Conservation (phyloP, 306 rosid species). For the Prinsepia uniflora region DNA sequence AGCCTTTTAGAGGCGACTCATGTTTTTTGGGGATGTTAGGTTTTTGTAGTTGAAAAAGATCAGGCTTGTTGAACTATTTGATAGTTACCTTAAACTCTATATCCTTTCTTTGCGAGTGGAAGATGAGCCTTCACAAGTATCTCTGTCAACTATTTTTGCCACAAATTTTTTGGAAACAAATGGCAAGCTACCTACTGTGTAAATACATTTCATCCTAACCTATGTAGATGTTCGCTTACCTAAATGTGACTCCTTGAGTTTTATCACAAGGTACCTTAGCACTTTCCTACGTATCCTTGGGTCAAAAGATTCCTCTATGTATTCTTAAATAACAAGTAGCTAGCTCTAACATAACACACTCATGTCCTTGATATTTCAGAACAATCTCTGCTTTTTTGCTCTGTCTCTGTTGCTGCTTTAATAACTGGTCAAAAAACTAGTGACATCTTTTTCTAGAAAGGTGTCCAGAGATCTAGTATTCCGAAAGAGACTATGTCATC, state of each 20-base stretch:
- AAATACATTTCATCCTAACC: slow-evolving; percentile 66
- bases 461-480: no score
- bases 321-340: slow-evolving; percentile 48
- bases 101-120: slow-evolving; percentile 33
- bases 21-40: slow-evolving; percentile 33
- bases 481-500: no score
- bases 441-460: no score
- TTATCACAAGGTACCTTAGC: not conserved
- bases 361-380: no score
- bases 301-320: slow-evolving; percentile 28
- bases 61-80: slow-evolving; percentile 44
- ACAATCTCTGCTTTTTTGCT: no score
- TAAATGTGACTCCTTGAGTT: slow-evolving; percentile 18
- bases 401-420: no score
- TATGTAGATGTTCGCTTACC: slow-evolving; percentile 41
- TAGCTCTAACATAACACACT: slow-evolving; percentile 41
- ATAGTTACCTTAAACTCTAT: slow-evolving; percentile 52
- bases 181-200: slow-evolving; percentile 48
- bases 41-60: slow-evolving; percentile 43
- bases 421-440: no score
- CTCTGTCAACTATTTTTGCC: slow-evolving; percentile 31
- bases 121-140: slow-evolving; percentile 8
- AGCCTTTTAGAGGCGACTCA: slow-evolving; percentile 55
- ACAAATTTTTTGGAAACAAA: slow-evolving; percentile 47
- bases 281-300: slow-evolving; percentile 22